A percentile compares a stretch with the other conserved stretches of the same genome.
These are phyloP conservation scores for Talaromyces pinophilus DNA, from an alignment of 2,329 filamentous ascomycete genomes.

Conservation along the genomic window DNA sequence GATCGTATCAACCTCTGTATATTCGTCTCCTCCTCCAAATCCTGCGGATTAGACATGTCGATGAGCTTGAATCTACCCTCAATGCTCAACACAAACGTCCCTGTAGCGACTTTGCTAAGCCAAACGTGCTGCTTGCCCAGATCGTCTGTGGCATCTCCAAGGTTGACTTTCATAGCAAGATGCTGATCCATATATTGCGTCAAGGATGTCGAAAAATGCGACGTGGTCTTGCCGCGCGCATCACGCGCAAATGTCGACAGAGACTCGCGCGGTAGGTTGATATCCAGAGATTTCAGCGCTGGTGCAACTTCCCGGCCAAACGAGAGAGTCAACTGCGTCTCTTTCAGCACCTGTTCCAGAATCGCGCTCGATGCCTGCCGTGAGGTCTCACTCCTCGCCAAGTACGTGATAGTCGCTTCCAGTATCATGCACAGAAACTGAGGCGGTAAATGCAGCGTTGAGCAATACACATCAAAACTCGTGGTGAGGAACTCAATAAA, in stretches of 20 bases:
- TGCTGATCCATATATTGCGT: conserved; percentile 41
- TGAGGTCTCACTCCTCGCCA: conserved; percentile 21
- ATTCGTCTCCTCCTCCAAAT: conserved; percentile 1
- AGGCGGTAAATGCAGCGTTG: conserved; percentile 47
- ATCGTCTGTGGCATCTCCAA: conserved; percentile 26
- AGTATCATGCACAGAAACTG: conserved; percentile 48
- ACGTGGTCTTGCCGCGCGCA: conserved; percentile 23
- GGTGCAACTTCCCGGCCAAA: conserved; percentile 41
- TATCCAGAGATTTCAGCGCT: conserved; percentile 36
- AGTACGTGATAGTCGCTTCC: conserved; percentile 39
- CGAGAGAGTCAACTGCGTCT: conserved; percentile 43
- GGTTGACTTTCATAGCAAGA: conserved; percentile 43
- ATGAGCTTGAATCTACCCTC: conserved; percentile 45
- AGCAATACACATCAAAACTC: conserved; percentile 54
- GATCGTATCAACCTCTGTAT: conserved; percentile 27
- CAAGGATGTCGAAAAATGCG: conserved; percentile 33
- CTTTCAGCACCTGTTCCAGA: conserved; percentile 39
- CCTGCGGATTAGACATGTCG: conserved; percentile 24
- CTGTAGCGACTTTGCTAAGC: conserved; percentile 42
- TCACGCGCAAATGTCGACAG: conserved; percentile 29
- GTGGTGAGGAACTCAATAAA: conserved; percentile 53
- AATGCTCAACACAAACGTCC: conserved; percentile 41
- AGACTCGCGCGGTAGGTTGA: conserved; percentile 37
- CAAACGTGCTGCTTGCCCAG: conserved; percentile 32
- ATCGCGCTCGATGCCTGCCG: conserved; percentile 20